Evolutionary conservation across 768 basidiomycete species (phyloP).

Genomic region (Hygrophorus russula): DNA sequence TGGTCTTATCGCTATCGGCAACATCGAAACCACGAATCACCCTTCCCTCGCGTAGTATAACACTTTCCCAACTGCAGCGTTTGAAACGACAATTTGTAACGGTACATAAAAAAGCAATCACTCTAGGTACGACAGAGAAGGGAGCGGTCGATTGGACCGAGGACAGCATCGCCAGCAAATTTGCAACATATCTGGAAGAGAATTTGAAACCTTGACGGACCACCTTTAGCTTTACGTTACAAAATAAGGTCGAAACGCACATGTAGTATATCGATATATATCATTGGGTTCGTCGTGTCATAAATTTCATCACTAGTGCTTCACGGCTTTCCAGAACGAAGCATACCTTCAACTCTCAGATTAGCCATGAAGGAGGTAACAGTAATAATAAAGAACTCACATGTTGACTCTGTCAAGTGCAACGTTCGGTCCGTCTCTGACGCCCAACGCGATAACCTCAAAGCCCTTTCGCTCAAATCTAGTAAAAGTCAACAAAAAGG

Average conservation of each 20-base stretch:
- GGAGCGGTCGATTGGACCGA: conserved; percentile 72
- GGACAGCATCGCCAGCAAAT: conserved; percentile 56
- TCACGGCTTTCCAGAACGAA: conserved; percentile 23
- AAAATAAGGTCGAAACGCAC: not conserved
- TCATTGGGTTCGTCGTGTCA: not conserved
- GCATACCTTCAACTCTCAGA: conserved; percentile 19
- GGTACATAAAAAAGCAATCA: conserved; percentile 83
- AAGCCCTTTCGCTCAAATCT: conserved; percentile 47
- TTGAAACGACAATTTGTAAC: conserved; percentile 87
- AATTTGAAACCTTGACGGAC: conserved; percentile 36
- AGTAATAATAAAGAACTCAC: not conserved
- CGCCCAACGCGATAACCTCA: conserved; percentile 36
- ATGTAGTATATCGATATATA: conserved; percentile 1
- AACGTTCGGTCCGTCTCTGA: conserved; percentile 33
- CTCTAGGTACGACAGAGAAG: conserved; percentile 68
- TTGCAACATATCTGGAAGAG: conserved; percentile 63
- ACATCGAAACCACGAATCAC: conserved; percentile 34
- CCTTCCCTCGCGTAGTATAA: conserved; percentile 62
- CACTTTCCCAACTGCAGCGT: conserved; percentile 81
- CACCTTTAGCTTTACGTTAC: not conserved
- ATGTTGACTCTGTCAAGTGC: conserved; percentile 42
- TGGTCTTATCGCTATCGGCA: conserved; percentile 34
- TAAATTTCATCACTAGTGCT: conserved; percentile 6
- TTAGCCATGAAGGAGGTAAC: not conserved
- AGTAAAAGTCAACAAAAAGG: not conserved